A percentile compares a stretch with the other conserved stretches of the same genome.
phyloP scores from a whole-genome alignment of 2,329 filamentous ascomycete genomes.

The Fusarium xyrophilum region DNA sequence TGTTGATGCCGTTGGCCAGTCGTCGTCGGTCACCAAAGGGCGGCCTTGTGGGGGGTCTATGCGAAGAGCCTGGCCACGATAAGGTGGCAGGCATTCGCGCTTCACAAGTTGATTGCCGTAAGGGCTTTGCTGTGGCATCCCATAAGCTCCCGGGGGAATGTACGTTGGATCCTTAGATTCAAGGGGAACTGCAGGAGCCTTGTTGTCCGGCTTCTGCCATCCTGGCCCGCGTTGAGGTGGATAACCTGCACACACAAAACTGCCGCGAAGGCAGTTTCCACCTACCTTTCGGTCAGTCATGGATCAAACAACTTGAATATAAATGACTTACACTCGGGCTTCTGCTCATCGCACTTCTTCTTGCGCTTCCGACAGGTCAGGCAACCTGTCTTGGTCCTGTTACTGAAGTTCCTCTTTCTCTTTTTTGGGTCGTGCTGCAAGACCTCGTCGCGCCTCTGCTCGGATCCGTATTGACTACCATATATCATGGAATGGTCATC shows the following conservation, averaged over 20 bases:
- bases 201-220: conserved; percentile 79
- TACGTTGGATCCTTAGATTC: conserved; percentile 82
- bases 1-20: conserved; percentile 65
- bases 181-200: conserved; percentile 73
- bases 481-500: conserved; percentile 58
- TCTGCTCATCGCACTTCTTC: conserved; percentile 97
- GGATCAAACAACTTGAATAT: background rate
- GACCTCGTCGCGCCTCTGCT: conserved; percentile 56
- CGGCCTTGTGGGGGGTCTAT: conserved; percentile 69
- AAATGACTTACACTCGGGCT: conserved; percentile 80
- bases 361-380: conserved; percentile 90
- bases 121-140: conserved; percentile 60
- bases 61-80: conserved; percentile 67
- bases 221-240: conserved; percentile 74
- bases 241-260: conserved; percentile 92
- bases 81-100: conserved; percentile 64
- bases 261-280: conserved; percentile 88
- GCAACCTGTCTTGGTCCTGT: conserved; percentile 94
- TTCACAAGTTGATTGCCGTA: conserved; percentile 53
- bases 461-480: conserved; percentile 53
- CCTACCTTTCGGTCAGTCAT: conserved; percentile 55
- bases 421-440: conserved; percentile 71
- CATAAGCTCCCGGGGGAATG: conserved; percentile 66
- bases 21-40: conserved; percentile 62
- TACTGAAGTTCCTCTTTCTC: conserved; percentile 84